phyloP scores from a whole-genome alignment of 495 filamentous ascomycete species.

The Letharia columbiana region DNA sequence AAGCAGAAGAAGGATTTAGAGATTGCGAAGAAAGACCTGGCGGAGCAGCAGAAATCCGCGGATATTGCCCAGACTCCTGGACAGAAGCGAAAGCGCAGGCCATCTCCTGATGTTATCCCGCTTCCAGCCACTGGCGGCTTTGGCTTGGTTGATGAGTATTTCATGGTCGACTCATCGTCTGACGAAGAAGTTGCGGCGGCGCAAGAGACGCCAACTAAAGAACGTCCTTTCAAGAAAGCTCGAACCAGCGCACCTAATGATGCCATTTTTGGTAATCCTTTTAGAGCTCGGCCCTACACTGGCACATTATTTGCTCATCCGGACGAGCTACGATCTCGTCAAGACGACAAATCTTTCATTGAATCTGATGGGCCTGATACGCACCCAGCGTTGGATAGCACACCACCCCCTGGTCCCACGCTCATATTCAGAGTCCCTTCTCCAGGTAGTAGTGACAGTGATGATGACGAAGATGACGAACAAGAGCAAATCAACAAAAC shows the following conservation, averaged over 20 bases:
- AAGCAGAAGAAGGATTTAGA: conserved; percentile 10
- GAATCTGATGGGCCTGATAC: neutral
- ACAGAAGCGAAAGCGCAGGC: conserved; percentile 37
- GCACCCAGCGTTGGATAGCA: neutral
- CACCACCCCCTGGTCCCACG: neutral
- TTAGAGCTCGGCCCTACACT: conserved; percentile 16
- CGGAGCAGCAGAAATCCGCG: conserved; percentile 3
- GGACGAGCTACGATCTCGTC: neutral
- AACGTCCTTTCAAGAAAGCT: conserved; percentile 8
- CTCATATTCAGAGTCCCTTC: conserved; percentile 18
- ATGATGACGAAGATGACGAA: neutral
- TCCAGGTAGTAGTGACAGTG: conserved; percentile 5
- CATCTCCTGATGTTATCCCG: conserved; percentile 39
- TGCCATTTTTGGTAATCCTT: conserved; percentile 6
- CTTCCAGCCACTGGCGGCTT: conserved; percentile 39
- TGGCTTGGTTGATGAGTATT: conserved; percentile 39
- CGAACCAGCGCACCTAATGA: conserved; percentile 1
- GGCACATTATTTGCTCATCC: conserved; percentile 4
- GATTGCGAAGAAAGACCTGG: conserved; percentile 13
- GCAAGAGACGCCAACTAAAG: conserved; percentile 7
- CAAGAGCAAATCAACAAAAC: neutral
- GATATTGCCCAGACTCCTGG: conserved; percentile 4
- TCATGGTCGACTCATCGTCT: conserved; percentile 31
- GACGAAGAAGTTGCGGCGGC: conserved; percentile 28
- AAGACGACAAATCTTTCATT: conserved; percentile 13